Percentiles rank a stretch among this genome's conserved stretches.
phyloP scores from a whole-genome alignment of 148 eudicot species.

The Rhododendron ferrugineum region DNA sequence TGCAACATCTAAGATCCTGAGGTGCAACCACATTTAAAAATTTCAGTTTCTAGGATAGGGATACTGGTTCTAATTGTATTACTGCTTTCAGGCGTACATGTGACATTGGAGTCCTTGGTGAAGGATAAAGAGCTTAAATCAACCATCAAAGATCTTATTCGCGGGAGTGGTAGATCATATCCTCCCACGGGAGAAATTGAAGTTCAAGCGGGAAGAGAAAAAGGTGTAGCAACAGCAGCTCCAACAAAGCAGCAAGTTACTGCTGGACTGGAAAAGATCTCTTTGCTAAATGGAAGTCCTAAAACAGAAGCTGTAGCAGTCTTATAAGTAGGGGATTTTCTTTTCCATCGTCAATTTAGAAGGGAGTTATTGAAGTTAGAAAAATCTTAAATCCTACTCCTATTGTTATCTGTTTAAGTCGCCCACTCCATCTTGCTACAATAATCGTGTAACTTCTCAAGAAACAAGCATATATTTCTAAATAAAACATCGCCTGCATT shows the following conservation, averaged over 20 bases:
- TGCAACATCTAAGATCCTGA: background rate
- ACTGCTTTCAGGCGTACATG: constrained; percentile 51
- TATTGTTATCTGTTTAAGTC: background rate
- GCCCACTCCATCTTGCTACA: background rate
- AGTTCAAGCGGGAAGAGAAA: constrained; percentile 16
- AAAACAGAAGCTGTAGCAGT: constrained; percentile 20
- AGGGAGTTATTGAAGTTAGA: background rate
- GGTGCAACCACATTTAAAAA: background rate
- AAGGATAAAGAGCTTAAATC: constrained; percentile 61
- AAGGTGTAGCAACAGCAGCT: background rate
- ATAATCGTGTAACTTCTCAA: background rate
- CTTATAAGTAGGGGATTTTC: background rate
- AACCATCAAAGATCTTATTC: constrained; percentile 64
- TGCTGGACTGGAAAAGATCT: constrained; percentile 12
- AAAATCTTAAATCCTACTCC: background rate
- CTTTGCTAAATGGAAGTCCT: constrained; percentile 16
- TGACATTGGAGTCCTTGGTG: constrained; percentile 71
- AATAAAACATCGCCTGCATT: background rate
- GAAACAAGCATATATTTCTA: constrained; percentile 3
- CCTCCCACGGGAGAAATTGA: constrained; percentile 30
- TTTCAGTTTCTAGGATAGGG: background rate
- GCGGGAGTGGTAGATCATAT: constrained; percentile 67
- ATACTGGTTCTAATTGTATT: background rate
- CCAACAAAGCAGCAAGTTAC: constrained; percentile 12
- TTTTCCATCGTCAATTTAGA: background rate